Base-by-base conservation (phyloP, 2,329 filamentous ascomycete species). In the Penicillium sp. region DNA sequence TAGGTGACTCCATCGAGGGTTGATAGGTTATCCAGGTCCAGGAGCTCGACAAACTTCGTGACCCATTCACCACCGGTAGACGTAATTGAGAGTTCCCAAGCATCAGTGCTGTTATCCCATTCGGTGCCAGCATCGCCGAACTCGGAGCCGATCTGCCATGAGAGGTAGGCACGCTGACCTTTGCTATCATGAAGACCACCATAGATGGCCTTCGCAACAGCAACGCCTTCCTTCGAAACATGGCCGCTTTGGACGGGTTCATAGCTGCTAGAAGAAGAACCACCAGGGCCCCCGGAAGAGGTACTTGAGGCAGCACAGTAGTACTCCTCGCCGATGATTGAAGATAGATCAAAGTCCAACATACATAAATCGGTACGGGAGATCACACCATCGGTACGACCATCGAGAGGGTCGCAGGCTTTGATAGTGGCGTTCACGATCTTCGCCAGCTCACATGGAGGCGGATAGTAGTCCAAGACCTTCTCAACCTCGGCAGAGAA, bases 401-500 rank as follows among this genome's bases (percentile, higher is more conserved):
- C 83, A 55, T 86, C 84, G 7, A 86, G 72, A 8, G 77, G 72
- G 59, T 86, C 83, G 51, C 84, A 87, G 37, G 78, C 78, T 1
- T 73, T 71, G 48, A 86, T 84, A 4, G 83, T 85, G 37, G 75
- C 72, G 64, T 84, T 85, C n/a, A 81, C 75, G 46, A 71, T 70
- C 62, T 71, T 71, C 16, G 56, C 60, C 25, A 71, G 26, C 52
- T 70, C 64, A 33, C 63, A 81, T 62, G 54, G 71, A 2, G 77
- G 73, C 1, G 79, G 77, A 54, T 72, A 76, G 61, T 81, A 81
- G 52, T 71, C 72, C 25, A 75, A 50, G 0, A 71, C 77, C 23
- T 76, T 57, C 62, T 80, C 76, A 1, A 79, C 71, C 0, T 71
- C 67, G 25, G 67, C 68, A 1, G 75, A 67, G 60, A 70, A 76